Evolutionary conservation across 805 yeast species (phyloP).

Genomic region (Torulaspora delbrueckii): DNA sequence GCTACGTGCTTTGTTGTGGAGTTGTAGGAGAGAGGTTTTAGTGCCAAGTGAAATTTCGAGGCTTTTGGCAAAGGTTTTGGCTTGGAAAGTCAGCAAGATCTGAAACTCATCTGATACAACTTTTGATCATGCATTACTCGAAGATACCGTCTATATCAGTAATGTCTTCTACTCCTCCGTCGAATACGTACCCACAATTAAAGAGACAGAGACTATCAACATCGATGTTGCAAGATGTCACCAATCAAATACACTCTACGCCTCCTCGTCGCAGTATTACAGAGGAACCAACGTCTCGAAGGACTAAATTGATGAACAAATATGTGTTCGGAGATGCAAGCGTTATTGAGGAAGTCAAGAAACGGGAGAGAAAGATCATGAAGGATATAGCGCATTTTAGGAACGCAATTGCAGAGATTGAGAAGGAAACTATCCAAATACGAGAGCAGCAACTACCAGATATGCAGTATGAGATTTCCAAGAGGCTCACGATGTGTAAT

Average conservation of each 20-base stretch:
- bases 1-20: background rate
- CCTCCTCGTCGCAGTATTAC: slow-evolving; percentile 7
- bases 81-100: background rate
- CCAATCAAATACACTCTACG: slow-evolving; percentile 14
- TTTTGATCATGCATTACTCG: slow-evolving; percentile 13
- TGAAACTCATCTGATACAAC: slow-evolving; percentile 10
- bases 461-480: slow-evolving; percentile 24
- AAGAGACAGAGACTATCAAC: slow-evolving; percentile 15
- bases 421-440: slow-evolving; percentile 22
- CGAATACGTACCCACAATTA: slow-evolving; percentile 2
- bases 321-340: slow-evolving; percentile 32
- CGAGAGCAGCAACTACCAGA: slow-evolving; percentile 23
- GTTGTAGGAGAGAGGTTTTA: background rate
- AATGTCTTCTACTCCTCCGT: background rate
- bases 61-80: background rate
- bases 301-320: slow-evolving; percentile 22
- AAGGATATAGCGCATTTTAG: slow-evolving; percentile 29
- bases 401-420: slow-evolving; percentile 28
- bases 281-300: slow-evolving; percentile 11
- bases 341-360: slow-evolving; percentile 32
- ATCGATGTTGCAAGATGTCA: slow-evolving; percentile 19
- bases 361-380: slow-evolving; percentile 30
- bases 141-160: slow-evolving; percentile 19
- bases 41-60: background rate
- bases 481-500: slow-evolving; percentile 19